phyloP scores from a whole-genome alignment of 2,329 filamentous ascomycete species.

The Aspergillus brunneoviolaceus region DNA sequence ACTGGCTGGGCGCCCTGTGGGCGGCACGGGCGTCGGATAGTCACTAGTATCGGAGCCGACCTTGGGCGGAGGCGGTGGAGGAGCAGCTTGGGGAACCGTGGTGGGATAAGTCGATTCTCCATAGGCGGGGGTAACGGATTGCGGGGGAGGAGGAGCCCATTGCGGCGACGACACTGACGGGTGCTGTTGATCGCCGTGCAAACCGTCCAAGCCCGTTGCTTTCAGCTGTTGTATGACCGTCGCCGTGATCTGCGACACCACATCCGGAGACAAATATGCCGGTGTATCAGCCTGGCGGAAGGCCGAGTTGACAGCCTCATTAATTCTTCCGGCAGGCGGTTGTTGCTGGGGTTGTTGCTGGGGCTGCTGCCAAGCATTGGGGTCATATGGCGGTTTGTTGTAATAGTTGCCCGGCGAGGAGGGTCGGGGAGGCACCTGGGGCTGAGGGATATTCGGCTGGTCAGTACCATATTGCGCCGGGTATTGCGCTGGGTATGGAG shows the following conservation, averaged over 20 bases:
- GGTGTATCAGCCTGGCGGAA: slow-evolving; percentile 53
- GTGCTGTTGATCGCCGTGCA: slow-evolving; percentile 25
- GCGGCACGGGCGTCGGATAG: slow-evolving; percentile 23
- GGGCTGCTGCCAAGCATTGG: slow-evolving; percentile 21
- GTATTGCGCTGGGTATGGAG: slow-evolving; percentile 36
- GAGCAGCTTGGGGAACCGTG: slow-evolving; percentile 18
- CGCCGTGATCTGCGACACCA: slow-evolving; percentile 61
- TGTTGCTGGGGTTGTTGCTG: slow-evolving; percentile 23
- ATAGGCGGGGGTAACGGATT: slow-evolving; percentile 14
- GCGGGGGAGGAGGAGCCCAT: slow-evolving; percentile 15
- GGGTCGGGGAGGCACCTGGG: slow-evolving; percentile 28
- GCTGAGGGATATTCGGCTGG: slow-evolving; percentile 38
- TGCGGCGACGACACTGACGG: slow-evolving; percentile 24
- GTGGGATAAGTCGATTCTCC: slow-evolving; percentile 23
- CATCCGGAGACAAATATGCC: slow-evolving; percentile 56
- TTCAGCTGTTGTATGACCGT: slow-evolving; percentile 60
- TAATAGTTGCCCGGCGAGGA: slow-evolving; percentile 20
- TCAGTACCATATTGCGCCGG: slow-evolving; percentile 15
- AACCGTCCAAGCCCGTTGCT: slow-evolving; percentile 41
- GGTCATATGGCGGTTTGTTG: slow-evolving; percentile 22
- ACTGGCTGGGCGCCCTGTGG: slow-evolving; percentile 23
- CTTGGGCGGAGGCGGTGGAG: slow-evolving; percentile 18
- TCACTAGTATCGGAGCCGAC: slow-evolving; percentile 7
- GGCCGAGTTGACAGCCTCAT: slow-evolving; percentile 58
- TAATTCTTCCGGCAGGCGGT: slow-evolving; percentile 43